Evolutionary conservation across 768 basidiomycete species (phyloP).

Genomic region (Naganishia antarctica): DNA sequence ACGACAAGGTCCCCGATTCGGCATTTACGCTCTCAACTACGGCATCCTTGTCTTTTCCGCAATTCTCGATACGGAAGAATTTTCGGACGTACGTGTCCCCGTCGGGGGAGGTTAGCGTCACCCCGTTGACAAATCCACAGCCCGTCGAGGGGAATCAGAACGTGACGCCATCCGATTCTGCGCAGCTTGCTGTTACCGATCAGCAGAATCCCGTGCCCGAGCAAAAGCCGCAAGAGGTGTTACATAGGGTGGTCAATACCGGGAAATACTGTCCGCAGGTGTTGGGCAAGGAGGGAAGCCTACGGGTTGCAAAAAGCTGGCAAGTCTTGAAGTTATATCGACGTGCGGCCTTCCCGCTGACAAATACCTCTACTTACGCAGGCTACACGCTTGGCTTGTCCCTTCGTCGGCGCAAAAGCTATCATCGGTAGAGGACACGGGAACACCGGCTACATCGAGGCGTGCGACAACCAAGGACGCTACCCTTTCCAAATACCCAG

Average conservation of each 20-base stretch:
- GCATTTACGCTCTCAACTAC: background rate
- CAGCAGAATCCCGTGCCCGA: background rate
- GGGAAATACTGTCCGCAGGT: constrained; percentile 13
- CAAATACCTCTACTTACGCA: too few species aligned
- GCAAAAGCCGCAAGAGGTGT: constrained; percentile 3
- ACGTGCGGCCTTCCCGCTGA: too few species aligned
- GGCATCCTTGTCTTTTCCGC: background rate
- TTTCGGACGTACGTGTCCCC: too few species aligned
- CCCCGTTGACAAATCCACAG: too few species aligned
- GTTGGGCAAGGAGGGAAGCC: constrained; percentile 1
- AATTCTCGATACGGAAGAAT: constrained; percentile 12
- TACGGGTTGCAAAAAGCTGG: constrained; percentile 12
- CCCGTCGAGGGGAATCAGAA: too few species aligned
- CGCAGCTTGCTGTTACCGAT: background rate
- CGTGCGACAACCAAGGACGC: background rate
- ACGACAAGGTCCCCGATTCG: constrained; percentile 11
- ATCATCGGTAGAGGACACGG: background rate
- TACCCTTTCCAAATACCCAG: background rate
- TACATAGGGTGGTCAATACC: constrained; percentile 9
- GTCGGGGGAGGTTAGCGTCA: too few species aligned
- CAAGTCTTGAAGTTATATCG: too few species aligned
- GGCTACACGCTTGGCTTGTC: constrained; percentile 14
- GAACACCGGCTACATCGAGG: background rate
- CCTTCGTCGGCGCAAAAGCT: constrained; percentile 1
- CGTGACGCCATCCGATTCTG: background rate